phyloP scores from a whole-genome alignment of 139 green algal species.

The Chlamydomonas sphaeroides region DNA sequence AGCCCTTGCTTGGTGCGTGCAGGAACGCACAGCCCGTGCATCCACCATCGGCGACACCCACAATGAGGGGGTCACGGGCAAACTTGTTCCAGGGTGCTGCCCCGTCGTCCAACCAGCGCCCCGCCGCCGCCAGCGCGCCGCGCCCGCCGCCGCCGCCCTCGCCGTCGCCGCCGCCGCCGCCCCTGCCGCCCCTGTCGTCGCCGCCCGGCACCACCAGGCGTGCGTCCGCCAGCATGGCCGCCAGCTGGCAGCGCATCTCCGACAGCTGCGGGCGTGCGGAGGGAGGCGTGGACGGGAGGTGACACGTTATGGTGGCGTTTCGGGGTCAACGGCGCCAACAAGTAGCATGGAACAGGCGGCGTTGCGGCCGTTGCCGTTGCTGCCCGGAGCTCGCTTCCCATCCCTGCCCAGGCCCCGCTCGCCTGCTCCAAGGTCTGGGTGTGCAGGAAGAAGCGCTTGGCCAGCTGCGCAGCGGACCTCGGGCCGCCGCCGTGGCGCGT shows the following conservation, averaged over 20 bases:
- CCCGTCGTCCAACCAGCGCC: conserved; percentile 61
- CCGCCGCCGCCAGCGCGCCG: conserved; percentile 1
- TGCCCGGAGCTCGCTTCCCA: too few relatives aligned
- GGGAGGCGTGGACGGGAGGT: too few relatives aligned
- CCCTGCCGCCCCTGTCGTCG: neutral
- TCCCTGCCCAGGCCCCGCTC: neutral
- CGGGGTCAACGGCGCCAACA: too few relatives aligned
- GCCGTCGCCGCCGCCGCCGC: neutral
- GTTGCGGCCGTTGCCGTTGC: too few relatives aligned
- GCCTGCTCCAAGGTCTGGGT: conserved; percentile 79
- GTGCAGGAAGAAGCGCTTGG: conserved; percentile 57
- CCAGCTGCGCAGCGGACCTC: neutral
- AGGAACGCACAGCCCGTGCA: too few relatives aligned
- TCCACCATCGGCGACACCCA: conserved; percentile 6
- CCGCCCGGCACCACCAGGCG: conserved; percentile 50
- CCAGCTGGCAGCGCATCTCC: conserved; percentile 90
- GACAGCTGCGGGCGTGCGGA: neutral
- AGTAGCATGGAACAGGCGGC: too few relatives aligned
- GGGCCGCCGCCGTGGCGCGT: neutral
- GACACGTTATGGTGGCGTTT: too few relatives aligned
- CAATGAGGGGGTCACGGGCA: conserved; percentile 44
- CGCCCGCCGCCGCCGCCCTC: conserved; percentile 33
- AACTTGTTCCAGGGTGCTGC: conserved; percentile 62
- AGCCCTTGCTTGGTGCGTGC: too few relatives aligned
- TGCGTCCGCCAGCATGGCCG: conserved; percentile 82